phyloP scores from a whole-genome alignment of 2,329 filamentous ascomycete species.

The Talaromyces amestolkiae region DNA sequence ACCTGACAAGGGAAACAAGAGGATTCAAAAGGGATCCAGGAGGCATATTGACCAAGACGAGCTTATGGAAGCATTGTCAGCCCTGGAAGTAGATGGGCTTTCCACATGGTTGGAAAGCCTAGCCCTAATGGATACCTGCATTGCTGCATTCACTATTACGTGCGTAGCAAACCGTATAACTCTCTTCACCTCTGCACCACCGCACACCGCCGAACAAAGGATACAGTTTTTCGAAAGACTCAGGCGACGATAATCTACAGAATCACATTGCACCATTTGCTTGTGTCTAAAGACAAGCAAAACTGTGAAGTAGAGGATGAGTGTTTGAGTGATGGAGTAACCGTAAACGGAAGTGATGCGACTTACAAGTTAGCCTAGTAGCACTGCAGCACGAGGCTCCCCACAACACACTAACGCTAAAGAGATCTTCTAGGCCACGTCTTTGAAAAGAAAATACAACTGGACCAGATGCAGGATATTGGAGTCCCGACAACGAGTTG shows the following conservation, averaged over 20 bases:
- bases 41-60: constrained; percentile 3
- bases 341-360: constrained; percentile 14
- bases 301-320: neutral
- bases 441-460: constrained; percentile 12
- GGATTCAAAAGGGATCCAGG: neutral
- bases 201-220: constrained; percentile 12
- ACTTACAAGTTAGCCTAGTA: constrained; percentile 13
- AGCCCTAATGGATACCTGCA: constrained; percentile 18
- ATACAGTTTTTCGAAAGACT: neutral
- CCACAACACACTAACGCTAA: constrained; percentile 12
- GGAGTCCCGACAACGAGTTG: constrained; percentile 1
- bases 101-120: constrained; percentile 8
- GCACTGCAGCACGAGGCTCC: constrained; percentile 16
- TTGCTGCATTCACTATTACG: constrained; percentile 16
- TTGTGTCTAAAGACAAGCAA: neutral
- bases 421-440: constrained; percentile 16
- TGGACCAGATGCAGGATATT: constrained; percentile 4
- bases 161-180: constrained; percentile 3
- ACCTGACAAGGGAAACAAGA: neutral
- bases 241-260: neutral
- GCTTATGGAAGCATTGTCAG: constrained; percentile 5
- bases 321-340: constrained; percentile 6
- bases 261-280: neutral
- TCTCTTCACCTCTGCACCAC: neutral
- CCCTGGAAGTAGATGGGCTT: neutral